Evolutionary conservation across 305 asterid species (phyloP).

Genomic region (Fraxinus baroniana): DNA sequence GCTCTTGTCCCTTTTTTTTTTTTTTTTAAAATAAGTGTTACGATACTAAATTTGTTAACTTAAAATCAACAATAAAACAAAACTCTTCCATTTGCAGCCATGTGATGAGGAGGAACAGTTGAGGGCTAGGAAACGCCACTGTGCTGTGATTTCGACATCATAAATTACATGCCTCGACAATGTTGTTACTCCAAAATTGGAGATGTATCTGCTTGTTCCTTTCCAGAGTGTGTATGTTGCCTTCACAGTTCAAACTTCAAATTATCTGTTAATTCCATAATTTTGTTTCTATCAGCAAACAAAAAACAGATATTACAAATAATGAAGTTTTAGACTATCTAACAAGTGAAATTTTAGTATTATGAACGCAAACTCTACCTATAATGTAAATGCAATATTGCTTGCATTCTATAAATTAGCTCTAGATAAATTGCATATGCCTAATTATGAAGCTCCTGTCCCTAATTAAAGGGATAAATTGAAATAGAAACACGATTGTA

Average conservation of each 20-base stretch:
- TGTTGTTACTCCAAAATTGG: neutral
- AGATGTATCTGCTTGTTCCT: neutral
- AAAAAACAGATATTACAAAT: neutral
- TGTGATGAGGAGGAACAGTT: conserved; percentile 41
- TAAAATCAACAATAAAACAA: no score
- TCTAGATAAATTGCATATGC: neutral
- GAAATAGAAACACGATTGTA: neutral
- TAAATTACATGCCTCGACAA: neutral
- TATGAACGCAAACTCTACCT: neutral
- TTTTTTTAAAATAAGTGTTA: no score
- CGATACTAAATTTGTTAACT: no score
- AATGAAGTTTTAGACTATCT: neutral
- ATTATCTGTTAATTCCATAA: neutral
- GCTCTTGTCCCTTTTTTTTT: neutral
- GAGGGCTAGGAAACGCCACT: conserved; percentile 47
- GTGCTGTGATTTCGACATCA: conserved; percentile 38
- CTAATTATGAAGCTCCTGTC: neutral
- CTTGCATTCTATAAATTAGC: neutral
- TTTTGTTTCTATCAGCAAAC: neutral
- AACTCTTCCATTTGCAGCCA: conserved; percentile 45
- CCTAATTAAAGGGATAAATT: neutral
- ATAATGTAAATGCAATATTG: neutral
- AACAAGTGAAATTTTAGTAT: neutral
- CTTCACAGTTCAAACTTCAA: neutral
- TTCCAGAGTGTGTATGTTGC: no score